Percentiles rank a stretch among this genome's conserved stretches.
Evolutionary conservation across 495 filamentous ascomycete species (phyloP).

Genomic region (Trichoderma virens): DNA sequence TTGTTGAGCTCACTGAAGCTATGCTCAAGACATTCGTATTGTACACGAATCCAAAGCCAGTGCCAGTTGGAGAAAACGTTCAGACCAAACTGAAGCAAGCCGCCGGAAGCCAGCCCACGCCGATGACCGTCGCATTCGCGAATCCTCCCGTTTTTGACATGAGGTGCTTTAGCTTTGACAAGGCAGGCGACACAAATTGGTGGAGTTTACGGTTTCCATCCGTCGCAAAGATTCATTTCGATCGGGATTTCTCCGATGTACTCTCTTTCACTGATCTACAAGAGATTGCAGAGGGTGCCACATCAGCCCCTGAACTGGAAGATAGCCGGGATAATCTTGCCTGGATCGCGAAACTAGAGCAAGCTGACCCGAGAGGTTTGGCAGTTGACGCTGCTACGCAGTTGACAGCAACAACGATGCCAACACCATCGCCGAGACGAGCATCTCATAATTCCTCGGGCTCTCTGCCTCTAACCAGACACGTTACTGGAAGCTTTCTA

Average conservation of each 20-base stretch:
- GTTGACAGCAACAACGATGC: constrained; percentile 14
- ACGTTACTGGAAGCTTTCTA: not conserved
- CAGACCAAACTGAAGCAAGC: constrained; percentile 24
- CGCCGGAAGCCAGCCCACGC: constrained; percentile 26
- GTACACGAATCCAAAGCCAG: constrained; percentile 27
- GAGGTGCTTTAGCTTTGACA: constrained; percentile 41
- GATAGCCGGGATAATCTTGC: constrained; percentile 42
- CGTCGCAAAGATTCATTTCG: constrained; percentile 40
- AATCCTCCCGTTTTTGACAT: constrained; percentile 38
- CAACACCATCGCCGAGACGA: constrained; percentile 5
- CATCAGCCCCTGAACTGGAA: constrained; percentile 22
- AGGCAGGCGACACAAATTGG: constrained; percentile 33
- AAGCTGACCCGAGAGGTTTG: constrained; percentile 30
- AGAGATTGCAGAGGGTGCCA: constrained; percentile 31
- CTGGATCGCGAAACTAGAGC: constrained; percentile 49
- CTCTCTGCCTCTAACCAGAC: not conserved
- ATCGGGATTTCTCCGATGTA: constrained; percentile 35
- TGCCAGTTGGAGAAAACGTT: constrained; percentile 23
- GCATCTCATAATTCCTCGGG: not conserved
- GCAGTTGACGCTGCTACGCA: constrained; percentile 25
- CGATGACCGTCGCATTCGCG: constrained; percentile 31
- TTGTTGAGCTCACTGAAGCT: constrained; percentile 33
- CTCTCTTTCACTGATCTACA: constrained; percentile 38
- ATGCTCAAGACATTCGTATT: constrained; percentile 27
- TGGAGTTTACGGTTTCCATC: constrained; percentile 40